phyloP scores from a whole-genome alignment of 176 grass and related monocot genomes.

The Aegilops speltoides region DNA sequence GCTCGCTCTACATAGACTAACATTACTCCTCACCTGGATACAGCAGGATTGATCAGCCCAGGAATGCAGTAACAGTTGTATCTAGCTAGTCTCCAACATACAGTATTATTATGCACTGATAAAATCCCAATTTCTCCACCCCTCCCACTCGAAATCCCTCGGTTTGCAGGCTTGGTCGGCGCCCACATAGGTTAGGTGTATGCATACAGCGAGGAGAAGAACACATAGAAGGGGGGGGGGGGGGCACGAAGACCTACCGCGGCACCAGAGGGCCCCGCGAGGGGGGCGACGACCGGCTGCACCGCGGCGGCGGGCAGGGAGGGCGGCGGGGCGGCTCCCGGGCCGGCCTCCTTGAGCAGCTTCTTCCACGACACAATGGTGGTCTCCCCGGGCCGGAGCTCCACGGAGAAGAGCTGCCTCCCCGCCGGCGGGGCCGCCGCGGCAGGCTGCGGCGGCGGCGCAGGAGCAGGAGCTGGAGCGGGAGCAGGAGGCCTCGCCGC shows the following conservation, averaged over 20 bases:
- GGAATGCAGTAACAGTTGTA: background rate
- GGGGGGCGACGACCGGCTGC: background rate
- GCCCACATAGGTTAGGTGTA: background rate
- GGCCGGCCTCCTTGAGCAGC: constrained; percentile 49
- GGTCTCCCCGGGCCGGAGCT: constrained; percentile 65
- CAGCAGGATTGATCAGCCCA: background rate
- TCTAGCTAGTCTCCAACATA: background rate
- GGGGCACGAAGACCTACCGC: constrained; percentile 38
- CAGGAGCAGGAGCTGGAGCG: background rate
- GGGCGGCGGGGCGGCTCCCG: background rate
- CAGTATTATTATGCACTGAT: background rate
- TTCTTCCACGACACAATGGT: constrained; percentile 87
- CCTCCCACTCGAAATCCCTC: background rate
- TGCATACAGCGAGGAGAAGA: background rate
- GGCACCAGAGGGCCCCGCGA: constrained; percentile 22
- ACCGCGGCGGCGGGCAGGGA: background rate
- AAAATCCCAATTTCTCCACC: background rate
- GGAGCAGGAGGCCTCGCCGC: constrained; percentile 6
- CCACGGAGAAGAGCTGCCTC: constrained; percentile 54
- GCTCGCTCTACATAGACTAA: background rate
- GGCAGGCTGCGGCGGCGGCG: background rate
- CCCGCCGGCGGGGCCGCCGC: background rate
- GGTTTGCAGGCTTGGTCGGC: background rate
- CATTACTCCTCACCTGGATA: background rate
- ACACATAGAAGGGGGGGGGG: background rate